These are phyloP conservation scores for Mycena sp. DNA, from an alignment of 1,284 basidiomycete genomes.

Conservation along the genomic window DNA sequence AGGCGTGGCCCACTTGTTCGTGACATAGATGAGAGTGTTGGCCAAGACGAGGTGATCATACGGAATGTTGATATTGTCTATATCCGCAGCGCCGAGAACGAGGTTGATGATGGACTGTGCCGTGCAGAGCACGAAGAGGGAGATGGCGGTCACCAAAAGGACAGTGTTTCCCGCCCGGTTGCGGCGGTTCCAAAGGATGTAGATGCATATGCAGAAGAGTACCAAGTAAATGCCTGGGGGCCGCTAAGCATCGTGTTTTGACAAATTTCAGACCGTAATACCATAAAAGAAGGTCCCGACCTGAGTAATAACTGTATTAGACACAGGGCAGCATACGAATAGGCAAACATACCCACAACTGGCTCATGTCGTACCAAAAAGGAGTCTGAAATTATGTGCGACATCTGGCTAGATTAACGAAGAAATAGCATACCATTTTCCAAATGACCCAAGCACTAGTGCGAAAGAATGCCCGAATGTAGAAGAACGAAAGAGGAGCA, in stretches of 20 bases:
- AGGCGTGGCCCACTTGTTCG: constrained; percentile 1
- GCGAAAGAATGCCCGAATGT: neutral
- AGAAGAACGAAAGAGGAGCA: neutral
- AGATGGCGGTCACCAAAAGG: constrained; percentile 3
- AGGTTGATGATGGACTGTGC: neutral
- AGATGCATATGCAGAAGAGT: constrained; percentile 20
- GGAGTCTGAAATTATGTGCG: neutral
- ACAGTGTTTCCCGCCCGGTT: neutral
- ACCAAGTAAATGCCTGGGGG: constrained; percentile 10
- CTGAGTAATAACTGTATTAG: neutral
- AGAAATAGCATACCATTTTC: neutral
- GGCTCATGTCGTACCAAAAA: constrained; percentile 7
- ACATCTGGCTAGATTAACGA: neutral
- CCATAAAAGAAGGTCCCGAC: constrained; percentile 18
- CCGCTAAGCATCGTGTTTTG: neutral
- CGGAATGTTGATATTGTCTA: neutral
- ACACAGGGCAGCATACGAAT: neutral
- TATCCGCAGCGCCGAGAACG: neutral
- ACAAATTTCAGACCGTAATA: neutral
- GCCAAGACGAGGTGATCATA: neutral
- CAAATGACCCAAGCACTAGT: neutral
- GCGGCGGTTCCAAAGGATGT: constrained; percentile 1
- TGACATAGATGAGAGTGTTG: neutral
- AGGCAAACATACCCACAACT: neutral
- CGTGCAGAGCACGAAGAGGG: constrained; percentile 2